These are phyloP conservation scores for Phytopythium mirpurense DNA, from an alignment of 352 stramenopile species.

Conservation along the genomic window DNA sequence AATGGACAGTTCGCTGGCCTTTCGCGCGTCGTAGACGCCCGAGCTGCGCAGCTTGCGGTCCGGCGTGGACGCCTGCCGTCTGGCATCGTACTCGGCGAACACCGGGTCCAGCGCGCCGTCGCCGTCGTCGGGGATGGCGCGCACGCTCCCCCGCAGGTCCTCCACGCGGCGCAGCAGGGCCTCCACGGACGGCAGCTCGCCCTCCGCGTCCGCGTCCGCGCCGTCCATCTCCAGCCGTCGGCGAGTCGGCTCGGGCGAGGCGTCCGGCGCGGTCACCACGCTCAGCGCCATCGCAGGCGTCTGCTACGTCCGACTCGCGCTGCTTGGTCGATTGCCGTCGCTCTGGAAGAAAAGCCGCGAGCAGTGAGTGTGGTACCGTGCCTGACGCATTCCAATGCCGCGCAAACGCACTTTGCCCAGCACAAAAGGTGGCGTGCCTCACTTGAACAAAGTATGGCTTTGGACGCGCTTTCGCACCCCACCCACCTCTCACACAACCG, in stretches of 20 bases:
- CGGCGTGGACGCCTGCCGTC: slow-evolving; percentile 15
- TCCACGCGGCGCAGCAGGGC: slow-evolving; percentile 52
- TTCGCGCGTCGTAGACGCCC: slow-evolving; percentile 21
- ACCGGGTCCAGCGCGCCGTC: slow-evolving; percentile 15
- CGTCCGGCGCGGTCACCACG: neutral
- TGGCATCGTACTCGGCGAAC: slow-evolving; percentile 24
- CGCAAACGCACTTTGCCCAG: neutral
- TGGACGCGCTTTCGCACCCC: too few species aligned
- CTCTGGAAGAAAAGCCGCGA: neutral
- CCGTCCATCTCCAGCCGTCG: slow-evolving; percentile 24
- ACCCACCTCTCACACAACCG: too few species aligned
- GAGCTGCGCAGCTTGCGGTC: slow-evolving; percentile 17
- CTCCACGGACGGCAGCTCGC: slow-evolving; percentile 38
- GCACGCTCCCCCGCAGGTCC: slow-evolving; percentile 37
- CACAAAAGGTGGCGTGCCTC: neutral
- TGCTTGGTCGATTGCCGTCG: too few species aligned
- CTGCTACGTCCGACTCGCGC: neutral
- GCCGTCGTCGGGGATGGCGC: slow-evolving; percentile 26
- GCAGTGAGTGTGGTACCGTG: too few species aligned
- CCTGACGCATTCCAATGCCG: neutral
- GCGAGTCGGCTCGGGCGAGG: slow-evolving; percentile 12
- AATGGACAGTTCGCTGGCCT: slow-evolving; percentile 20
- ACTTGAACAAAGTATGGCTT: neutral
- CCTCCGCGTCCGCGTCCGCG: slow-evolving; percentile 15
- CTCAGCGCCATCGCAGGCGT: neutral